Evolutionary conservation across 495 filamentous ascomycete genomes (phyloP), one percentile per base, ranked within the genome.

Genomic region (Haplographium delicatum): DNA sequence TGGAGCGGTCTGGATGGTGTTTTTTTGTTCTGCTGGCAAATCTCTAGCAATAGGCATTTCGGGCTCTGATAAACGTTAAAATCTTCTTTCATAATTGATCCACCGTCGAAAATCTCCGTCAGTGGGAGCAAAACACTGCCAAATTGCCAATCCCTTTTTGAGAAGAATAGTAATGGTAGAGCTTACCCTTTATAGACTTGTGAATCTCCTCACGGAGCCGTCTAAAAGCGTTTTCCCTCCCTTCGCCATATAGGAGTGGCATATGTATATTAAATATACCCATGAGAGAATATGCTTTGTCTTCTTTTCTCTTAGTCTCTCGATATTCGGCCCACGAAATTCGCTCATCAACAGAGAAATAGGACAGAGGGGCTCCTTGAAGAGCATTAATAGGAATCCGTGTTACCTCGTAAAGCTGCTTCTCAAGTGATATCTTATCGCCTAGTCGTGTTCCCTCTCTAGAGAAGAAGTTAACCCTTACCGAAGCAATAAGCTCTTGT

Each of bases 191-290:
- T 31, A 31, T 7, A 31, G 28, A 7, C 7, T 31, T 31, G 7
- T 31, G 28, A 13, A 31, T 31, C 28, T 31, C 28, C 7, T 57
- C 51, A 33, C 61, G 55, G 5, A 65, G 34, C 9, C 62, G 52
- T 8, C 28, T 55, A 38, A 31, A 31, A 7, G 28, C 28, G 13
- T 59, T 61, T 30, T 54, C 44, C 37, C 61, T 58, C 35, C 61
- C 61, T 6, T 60, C 63, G 28, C 63, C 62, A n/a, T n/a, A n/a
- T n/a, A n/a, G n/a, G n/a, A n/a, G n/a, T n/a, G n/a, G n/a, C n/a
- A n/a, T n/a, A n/a, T 2, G 62, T 37, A 65, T 56, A 24, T 56
- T 59, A 26, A 65, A 65, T 6, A 64, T 55, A 2, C 61, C 63
- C 4, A 65, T 47, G 2, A 65, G 54, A 28, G 57, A 63, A 39